These are phyloP conservation scores for Phytophthora uliginosa DNA, from an alignment of 352 stramenopile genomes.

Conservation along the genomic window DNA sequence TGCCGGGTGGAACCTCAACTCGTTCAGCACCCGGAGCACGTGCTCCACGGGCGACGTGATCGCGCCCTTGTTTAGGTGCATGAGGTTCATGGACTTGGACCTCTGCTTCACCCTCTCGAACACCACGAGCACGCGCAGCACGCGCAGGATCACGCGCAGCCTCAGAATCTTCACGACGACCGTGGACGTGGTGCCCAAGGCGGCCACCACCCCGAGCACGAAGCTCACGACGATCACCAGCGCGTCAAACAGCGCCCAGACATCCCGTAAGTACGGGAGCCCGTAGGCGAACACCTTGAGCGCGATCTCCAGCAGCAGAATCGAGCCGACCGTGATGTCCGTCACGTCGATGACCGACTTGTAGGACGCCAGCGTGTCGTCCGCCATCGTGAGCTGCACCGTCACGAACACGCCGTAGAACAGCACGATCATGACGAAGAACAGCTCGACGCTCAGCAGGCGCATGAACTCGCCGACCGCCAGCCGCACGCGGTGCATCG, in stretches of 20 bases:
- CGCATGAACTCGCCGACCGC: slow-evolving; percentile 85
- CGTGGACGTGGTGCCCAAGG: slow-evolving; percentile 59
- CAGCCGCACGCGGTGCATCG: slow-evolving; percentile 58
- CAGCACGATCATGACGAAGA: slow-evolving; percentile 92
- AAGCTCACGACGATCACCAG: slow-evolving; percentile 87
- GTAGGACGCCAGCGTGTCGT: slow-evolving; percentile 60
- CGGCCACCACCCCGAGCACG: slow-evolving; percentile 73
- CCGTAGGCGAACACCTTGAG: slow-evolving; percentile 88
- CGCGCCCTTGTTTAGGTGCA: slow-evolving; percentile 62
- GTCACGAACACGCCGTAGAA: slow-evolving; percentile 88
- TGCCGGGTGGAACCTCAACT: slow-evolving; percentile 82
- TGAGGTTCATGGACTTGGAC: slow-evolving; percentile 79
- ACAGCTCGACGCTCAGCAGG: slow-evolving; percentile 86
- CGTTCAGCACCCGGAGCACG: slow-evolving; percentile 77
- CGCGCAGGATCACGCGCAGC: slow-evolving; percentile 80
- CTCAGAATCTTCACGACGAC: slow-evolving; percentile 80
- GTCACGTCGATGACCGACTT: slow-evolving; percentile 82
- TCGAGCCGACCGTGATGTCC: slow-evolving; percentile 86
- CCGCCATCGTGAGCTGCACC: slow-evolving; percentile 82
- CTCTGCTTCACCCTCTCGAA: slow-evolving; percentile 89
- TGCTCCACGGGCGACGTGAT: slow-evolving; percentile 87
- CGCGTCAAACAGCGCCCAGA: slow-evolving; percentile 86
- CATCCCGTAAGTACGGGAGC: slow-evolving; percentile 64
- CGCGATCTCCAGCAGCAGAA: slow-evolving; percentile 83
- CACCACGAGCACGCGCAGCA: slow-evolving; percentile 87